These are phyloP conservation scores for Amanita molliuscula DNA, from an alignment of 768 basidiomycete species.

Conservation along the genomic window DNA sequence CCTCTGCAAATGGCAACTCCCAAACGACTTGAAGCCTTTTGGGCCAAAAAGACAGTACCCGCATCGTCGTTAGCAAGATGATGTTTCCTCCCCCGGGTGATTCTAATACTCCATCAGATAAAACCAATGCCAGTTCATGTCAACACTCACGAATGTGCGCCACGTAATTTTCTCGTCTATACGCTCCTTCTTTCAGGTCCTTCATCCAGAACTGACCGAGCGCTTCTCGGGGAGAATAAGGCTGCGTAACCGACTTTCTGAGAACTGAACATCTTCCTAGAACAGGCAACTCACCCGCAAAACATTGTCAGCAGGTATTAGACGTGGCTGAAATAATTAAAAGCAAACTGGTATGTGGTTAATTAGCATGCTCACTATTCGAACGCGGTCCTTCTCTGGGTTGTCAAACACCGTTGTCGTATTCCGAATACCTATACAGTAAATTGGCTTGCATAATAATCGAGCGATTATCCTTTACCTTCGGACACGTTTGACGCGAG, in stretches of 20 bases:
- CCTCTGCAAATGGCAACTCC: conserved; percentile 82
- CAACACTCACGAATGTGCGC: conserved; percentile 75
- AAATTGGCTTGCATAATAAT: neutral
- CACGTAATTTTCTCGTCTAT: conserved; percentile 76
- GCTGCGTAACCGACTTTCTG: conserved; percentile 29
- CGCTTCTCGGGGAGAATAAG: conserved; percentile 85
- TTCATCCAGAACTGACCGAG: conserved; percentile 96
- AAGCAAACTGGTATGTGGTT: neutral
- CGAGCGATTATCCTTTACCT: conserved; percentile 33
- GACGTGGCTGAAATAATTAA: conserved; percentile 51
- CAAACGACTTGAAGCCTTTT: conserved; percentile 79
- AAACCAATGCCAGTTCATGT: neutral
- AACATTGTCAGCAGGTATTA: conserved; percentile 80
- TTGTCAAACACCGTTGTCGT: conserved; percentile 98
- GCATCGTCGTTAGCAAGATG: conserved; percentile 66
- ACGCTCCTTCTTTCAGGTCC: conserved; percentile 84
- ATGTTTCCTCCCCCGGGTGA: conserved; percentile 72
- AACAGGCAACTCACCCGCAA: conserved; percentile 49
- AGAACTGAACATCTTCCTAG: neutral
- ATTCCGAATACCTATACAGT: conserved; percentile 74
- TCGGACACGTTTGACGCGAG: conserved; percentile 91
- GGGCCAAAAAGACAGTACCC: conserved; percentile 78
- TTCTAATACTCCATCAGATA: conserved; percentile 1
- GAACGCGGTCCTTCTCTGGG: conserved; percentile 76
- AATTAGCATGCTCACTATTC: conserved; percentile 46